A percentile compares a stretch with the other conserved stretches of the same genome.
Evolutionary conservation across 345 rosid genomes (phyloP).

Genomic region (Lepidium aucheri): DNA sequence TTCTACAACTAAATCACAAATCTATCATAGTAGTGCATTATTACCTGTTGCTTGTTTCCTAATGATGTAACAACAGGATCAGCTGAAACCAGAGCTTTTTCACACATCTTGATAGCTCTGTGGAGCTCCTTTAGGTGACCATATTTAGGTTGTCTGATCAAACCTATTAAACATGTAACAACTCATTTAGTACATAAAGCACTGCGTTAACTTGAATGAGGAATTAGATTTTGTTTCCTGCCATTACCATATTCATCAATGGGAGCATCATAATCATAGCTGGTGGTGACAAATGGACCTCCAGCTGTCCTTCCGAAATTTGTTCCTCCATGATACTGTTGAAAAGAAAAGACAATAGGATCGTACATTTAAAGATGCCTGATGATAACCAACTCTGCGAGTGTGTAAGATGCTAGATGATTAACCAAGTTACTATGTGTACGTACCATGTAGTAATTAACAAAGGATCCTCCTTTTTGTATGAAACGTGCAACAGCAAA

Average conservation of each 20-base stretch:
- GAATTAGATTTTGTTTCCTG: background rate
- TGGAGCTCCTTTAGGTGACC: slow-evolving; percentile 98
- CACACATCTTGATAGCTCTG: slow-evolving; percentile 89
- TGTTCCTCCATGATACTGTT: slow-evolving; percentile 98
- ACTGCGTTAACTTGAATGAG: background rate
- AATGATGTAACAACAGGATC: slow-evolving; percentile 81
- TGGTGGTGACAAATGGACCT: slow-evolving; percentile 94
- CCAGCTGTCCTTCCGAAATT: slow-evolving; percentile 98
- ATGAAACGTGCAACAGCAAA: slow-evolving; percentile 91
- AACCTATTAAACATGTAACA: slow-evolving; percentile 38
- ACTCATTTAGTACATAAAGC: slow-evolving; percentile 15
- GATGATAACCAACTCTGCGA: background rate
- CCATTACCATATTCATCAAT: slow-evolving; percentile 93
- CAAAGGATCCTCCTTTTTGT: slow-evolving; percentile 94
- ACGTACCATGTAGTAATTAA: slow-evolving; percentile 92
- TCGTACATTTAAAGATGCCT: background rate
- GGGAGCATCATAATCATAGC: slow-evolving; percentile 98
- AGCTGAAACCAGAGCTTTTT: slow-evolving; percentile 67
- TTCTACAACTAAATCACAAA: background rate
- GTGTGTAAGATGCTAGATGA: background rate
- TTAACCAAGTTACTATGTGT: background rate
- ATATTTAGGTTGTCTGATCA: slow-evolving; percentile 91
- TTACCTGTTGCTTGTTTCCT: slow-evolving; percentile 83
- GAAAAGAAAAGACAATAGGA: slow-evolving; percentile 7
- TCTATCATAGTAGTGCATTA: background rate